These are phyloP conservation scores for Daphne laureola DNA, from an alignment of 441 rosid genomes.

Conservation along the genomic window DNA sequence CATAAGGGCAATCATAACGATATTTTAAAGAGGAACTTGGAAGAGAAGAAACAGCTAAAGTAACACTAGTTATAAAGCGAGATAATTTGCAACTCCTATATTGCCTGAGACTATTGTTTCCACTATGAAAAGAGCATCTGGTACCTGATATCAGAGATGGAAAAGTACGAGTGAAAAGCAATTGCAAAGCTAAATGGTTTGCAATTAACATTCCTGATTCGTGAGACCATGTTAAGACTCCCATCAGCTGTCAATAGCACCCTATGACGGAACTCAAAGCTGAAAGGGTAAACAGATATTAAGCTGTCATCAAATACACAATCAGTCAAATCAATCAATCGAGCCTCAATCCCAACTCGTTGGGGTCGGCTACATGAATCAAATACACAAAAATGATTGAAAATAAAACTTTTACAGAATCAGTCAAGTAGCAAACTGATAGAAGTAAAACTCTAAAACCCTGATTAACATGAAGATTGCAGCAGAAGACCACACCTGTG, in stretches of 20 bases:
- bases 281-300: conserved; percentile 22
- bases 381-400: too few relatives aligned
- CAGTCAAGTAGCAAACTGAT: background rate
- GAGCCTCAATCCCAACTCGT: too few relatives aligned
- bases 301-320: background rate
- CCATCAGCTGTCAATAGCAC: conserved; percentile 50
- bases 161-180: conserved; percentile 55
- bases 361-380: too few relatives aligned
- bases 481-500: conserved; percentile 28
- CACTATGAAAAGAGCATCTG: background rate
- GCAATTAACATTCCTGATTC: conserved; percentile 60
- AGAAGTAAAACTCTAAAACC: background rate
- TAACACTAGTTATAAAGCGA: background rate
- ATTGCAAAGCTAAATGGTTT: conserved; percentile 55
- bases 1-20: background rate
- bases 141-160: conserved; percentile 62
- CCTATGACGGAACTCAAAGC: conserved; percentile 70
- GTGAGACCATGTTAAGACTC: conserved; percentile 43
- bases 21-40: background rate
- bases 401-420: background rate
- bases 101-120: too few relatives aligned
- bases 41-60: background rate
- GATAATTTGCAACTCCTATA: background rate
- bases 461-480: background rate
- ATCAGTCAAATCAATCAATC: too few relatives aligned